These are phyloP conservation scores for Globisporangium orthogonon DNA, from an alignment of 352 stramenopile genomes.

Conservation along the genomic window DNA sequence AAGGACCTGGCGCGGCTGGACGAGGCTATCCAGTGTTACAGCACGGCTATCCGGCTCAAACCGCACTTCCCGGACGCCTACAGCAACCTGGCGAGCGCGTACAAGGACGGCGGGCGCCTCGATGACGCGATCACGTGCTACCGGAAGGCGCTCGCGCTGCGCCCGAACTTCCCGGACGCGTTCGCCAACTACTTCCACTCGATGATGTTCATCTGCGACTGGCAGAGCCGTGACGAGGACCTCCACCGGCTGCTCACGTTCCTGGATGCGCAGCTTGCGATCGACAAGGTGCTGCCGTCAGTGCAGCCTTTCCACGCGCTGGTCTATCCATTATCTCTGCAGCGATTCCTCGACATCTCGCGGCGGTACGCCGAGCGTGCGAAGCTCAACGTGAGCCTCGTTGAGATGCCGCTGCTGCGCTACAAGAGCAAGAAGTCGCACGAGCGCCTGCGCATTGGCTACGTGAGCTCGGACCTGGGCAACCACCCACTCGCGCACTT, in stretches of 20 bases:
- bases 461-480: slow-evolving; percentile 88
- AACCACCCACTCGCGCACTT: slow-evolving; percentile 91
- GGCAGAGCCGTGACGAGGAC: slow-evolving; percentile 73
- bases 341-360: slow-evolving; percentile 72
- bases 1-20: slow-evolving; percentile 87
- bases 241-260: slow-evolving; percentile 45
- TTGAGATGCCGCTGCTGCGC: slow-evolving; percentile 70
- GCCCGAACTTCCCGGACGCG: slow-evolving; percentile 88
- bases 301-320: slow-evolving; percentile 93
- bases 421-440: slow-evolving; percentile 59
- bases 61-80: slow-evolving; percentile 89
- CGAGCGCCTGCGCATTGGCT: slow-evolving; percentile 79
- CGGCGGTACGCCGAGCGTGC: slow-evolving; percentile 74
- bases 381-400: slow-evolving; percentile 82
- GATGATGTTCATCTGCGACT: slow-evolving; percentile 92
- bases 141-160: slow-evolving; percentile 86
- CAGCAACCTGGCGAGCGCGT: slow-evolving; percentile 89
- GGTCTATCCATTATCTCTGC: slow-evolving; percentile 84
- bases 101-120: slow-evolving; percentile 87
- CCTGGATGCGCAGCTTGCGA: slow-evolving; percentile 16
- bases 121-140: slow-evolving; percentile 92
- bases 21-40: slow-evolving; percentile 89
- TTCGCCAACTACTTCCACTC: slow-evolving; percentile 92
- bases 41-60: slow-evolving; percentile 87
- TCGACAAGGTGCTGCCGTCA: slow-evolving; percentile 49